Evolutionary conservation across 208 protist species (phyloP).

Genomic region (Phytomonas francai): DNA sequence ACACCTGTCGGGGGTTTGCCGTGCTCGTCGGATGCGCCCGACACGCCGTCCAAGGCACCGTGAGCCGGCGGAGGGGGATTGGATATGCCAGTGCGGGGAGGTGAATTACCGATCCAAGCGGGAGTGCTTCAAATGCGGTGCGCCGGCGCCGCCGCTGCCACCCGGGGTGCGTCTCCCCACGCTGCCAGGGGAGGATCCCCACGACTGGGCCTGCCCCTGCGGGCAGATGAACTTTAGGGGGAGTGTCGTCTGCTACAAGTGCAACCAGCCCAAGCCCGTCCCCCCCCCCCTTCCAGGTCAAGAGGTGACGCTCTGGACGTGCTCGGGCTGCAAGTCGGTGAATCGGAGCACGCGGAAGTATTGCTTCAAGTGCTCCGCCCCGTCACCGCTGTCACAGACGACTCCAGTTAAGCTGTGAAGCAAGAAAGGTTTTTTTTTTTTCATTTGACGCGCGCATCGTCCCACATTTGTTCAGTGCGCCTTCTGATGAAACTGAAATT

Average conservation of each 20-base stretch:
- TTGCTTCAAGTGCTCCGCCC: constrained; percentile 76
- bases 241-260: constrained; percentile 77
- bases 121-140: constrained; percentile 88
- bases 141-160: constrained; percentile 79
- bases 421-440: not conserved
- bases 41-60: constrained; percentile 29
- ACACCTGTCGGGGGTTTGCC: not conserved
- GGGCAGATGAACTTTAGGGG: constrained; percentile 89
- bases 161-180: constrained; percentile 69
- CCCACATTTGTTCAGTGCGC: not conserved
- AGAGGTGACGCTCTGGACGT: constrained; percentile 80
- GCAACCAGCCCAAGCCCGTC: constrained; percentile 76
- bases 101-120: constrained; percentile 80
- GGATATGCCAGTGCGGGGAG: constrained; percentile 85
- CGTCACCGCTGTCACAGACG: constrained; percentile 62
- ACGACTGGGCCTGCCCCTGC: constrained; percentile 89
- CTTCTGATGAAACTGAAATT: not conserved
- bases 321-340: constrained; percentile 70
- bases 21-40: constrained; percentile 44
- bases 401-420: constrained; percentile 29
- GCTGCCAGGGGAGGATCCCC: constrained; percentile 83
- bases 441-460: not conserved
- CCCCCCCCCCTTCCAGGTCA: constrained; percentile 68
- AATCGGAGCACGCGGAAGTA: constrained; percentile 74
- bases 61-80: constrained; percentile 73